phyloP scores from a whole-genome alignment of 192 early-diverging fungal species.

The Coemansia sp. region DNA sequence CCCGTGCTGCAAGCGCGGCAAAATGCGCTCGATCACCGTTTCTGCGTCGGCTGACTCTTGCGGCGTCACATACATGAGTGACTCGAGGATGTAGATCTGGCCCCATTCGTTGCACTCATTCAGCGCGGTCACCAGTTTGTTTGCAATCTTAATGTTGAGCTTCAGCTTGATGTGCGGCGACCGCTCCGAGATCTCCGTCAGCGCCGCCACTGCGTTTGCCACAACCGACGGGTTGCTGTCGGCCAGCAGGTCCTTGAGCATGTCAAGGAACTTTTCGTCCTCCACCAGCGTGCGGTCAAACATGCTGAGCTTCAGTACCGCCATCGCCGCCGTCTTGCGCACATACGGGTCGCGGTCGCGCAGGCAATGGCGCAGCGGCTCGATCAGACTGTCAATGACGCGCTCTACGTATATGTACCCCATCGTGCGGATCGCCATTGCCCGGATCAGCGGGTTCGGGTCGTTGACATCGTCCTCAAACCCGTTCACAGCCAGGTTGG shows the following conservation, averaged over 20 bases:
- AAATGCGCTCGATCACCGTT: constrained; percentile 85
- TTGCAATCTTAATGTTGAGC: constrained; percentile 84
- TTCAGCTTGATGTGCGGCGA: constrained; percentile 84
- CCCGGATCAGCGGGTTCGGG: constrained; percentile 90
- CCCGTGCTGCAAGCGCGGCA: constrained; percentile 91
- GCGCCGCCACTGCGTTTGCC: constrained; percentile 91
- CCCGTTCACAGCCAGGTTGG: constrained; percentile 95
- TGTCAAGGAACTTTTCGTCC: constrained; percentile 87
- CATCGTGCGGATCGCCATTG: constrained; percentile 97
- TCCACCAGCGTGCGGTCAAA: constrained; percentile 84
- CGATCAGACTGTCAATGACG: constrained; percentile 90
- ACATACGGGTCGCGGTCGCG: constrained; percentile 96
- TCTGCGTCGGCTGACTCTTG: constrained; percentile 89
- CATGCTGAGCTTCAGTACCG: constrained; percentile 93
- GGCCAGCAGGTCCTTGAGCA: constrained; percentile 79
- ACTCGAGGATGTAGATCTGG: constrained; percentile 92
- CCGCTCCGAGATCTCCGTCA: constrained; percentile 92
- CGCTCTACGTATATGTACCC: constrained; percentile 95
- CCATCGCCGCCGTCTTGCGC: constrained; percentile 92
- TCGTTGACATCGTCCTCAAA: constrained; percentile 99
- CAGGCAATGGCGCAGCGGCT: constrained; percentile 89
- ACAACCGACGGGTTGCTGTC: constrained; percentile 95
- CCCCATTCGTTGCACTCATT: constrained; percentile 99
- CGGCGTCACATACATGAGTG: constrained; percentile 88
- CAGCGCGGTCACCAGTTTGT: constrained; percentile 88